Conservation (phyloP, 768 basidiomycete species). For the Dentipellis fragilis region DNA sequence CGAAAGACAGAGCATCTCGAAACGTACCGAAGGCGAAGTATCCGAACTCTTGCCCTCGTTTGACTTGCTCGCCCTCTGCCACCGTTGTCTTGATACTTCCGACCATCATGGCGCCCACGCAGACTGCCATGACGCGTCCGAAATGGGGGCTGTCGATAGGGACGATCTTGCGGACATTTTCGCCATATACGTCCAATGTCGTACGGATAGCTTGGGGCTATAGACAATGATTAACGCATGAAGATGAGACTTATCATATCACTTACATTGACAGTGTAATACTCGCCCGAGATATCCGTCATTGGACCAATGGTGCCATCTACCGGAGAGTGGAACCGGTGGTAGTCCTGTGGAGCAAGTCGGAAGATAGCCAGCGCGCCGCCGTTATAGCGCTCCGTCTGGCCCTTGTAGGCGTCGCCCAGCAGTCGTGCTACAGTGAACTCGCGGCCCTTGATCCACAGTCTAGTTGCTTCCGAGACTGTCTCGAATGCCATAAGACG, state of each 20-base stretch:
- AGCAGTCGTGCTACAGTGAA: conserved; percentile 76
- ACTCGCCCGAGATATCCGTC: conserved; percentile 80
- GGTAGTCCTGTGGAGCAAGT: conserved; percentile 91
- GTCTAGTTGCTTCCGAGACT: conserved; percentile 70
- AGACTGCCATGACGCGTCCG: conserved; percentile 87
- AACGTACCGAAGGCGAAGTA: conserved; percentile 88
- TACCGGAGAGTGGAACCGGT: conserved; percentile 85
- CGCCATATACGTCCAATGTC: conserved; percentile 84
- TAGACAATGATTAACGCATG: neutral
- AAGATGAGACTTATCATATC: neutral
- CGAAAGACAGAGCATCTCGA: conserved; percentile 1
- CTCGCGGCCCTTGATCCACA: conserved; percentile 98
- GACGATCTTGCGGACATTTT: conserved; percentile 88
- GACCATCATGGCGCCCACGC: conserved; percentile 93
- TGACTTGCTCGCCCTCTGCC: conserved; percentile 71
- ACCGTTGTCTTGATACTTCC: conserved; percentile 84
- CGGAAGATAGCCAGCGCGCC: conserved; percentile 87
- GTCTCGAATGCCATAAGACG: conserved; percentile 92
- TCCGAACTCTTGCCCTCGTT: conserved; percentile 83
- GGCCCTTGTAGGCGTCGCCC: conserved; percentile 64
- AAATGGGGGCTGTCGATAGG: conserved; percentile 86
- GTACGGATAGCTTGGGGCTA: conserved; percentile 92
- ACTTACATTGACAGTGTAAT: conserved; percentile 89
- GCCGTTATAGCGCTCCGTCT: conserved; percentile 62
- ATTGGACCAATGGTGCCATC: conserved; percentile 78